These are phyloP conservation scores for Cryptosporidium baileyi DNA, from an alignment of 169 alveolate species.

Conservation along the genomic window DNA sequence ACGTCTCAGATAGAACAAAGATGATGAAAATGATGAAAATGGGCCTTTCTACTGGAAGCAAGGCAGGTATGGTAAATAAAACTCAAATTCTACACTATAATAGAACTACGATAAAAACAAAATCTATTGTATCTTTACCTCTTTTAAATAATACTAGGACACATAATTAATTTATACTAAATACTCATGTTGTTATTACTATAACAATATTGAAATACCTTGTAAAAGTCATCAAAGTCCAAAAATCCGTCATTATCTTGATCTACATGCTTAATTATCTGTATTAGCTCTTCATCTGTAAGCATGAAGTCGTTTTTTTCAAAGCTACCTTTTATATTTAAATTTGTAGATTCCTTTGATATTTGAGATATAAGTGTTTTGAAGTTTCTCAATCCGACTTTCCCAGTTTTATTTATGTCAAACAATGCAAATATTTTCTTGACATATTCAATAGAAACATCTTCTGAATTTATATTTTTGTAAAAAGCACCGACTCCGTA, in stretches of 20 bases:
- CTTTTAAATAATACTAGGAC: slow-evolving; percentile 7
- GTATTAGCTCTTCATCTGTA: slow-evolving; percentile 56
- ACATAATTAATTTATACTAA: not conserved
- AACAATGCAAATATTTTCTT: slow-evolving; percentile 31
- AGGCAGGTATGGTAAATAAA: slow-evolving; percentile 21
- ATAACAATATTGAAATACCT: slow-evolving; percentile 61
- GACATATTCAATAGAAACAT: slow-evolving; percentile 47
- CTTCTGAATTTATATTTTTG: not conserved
- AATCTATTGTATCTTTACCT: slow-evolving; percentile 17
- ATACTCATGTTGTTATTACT: not conserved
- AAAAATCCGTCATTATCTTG: slow-evolving; percentile 57
- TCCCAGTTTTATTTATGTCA: slow-evolving; percentile 39
- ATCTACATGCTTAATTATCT: slow-evolving; percentile 43
- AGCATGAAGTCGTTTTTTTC: not conserved
- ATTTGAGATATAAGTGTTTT: slow-evolving; percentile 41
- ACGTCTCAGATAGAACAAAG: slow-evolving; percentile 54
- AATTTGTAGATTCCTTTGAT: slow-evolving; percentile 10
- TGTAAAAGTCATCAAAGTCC: slow-evolving; percentile 63
- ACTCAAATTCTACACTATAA: slow-evolving; percentile 33
- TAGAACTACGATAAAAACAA: slow-evolving; percentile 6
- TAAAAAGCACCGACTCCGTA: slow-evolving; percentile 63
- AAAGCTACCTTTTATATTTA: not conserved
- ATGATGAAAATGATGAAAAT: slow-evolving; percentile 67
- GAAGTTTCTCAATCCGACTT: slow-evolving; percentile 39
- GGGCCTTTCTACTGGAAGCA: slow-evolving; percentile 55